These are phyloP conservation scores for Pichia paraexigua DNA, from an alignment of 805 yeast species.

Conservation along the genomic window DNA sequence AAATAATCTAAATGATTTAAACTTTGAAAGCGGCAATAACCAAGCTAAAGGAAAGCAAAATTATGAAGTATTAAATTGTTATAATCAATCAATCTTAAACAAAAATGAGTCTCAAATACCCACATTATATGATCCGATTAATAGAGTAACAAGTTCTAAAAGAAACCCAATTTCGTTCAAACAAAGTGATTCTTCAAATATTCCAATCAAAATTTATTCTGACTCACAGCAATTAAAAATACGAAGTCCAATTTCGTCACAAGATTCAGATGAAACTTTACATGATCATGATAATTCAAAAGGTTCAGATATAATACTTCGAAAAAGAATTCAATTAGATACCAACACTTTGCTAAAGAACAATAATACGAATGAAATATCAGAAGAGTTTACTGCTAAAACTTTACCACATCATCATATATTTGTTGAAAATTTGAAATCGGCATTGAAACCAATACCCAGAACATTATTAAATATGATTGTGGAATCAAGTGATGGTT, in stretches of 20 bases:
- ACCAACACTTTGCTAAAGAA: background rate
- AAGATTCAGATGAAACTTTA: slow-evolving; percentile 6
- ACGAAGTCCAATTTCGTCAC: slow-evolving; percentile 5
- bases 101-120: background rate
- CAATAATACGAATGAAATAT: background rate
- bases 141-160: background rate
- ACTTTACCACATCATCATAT: slow-evolving; percentile 34
- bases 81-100: background rate
- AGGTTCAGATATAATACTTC: background rate
- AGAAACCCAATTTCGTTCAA: background rate
- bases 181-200: background rate
- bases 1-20: background rate
- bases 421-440: slow-evolving; percentile 22
- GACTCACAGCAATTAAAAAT: background rate
- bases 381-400: slow-evolving; percentile 9
- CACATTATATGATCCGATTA: slow-evolving; percentile 2
- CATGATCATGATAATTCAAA: background rate
- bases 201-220: slow-evolving; percentile 5
- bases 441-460: slow-evolving; percentile 26
- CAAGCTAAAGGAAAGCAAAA: background rate
- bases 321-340: background rate
- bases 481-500: slow-evolving; percentile 57
- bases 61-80: background rate
- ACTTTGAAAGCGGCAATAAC: background rate
- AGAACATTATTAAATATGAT: slow-evolving; percentile 35